Base-by-base conservation (phyloP, 805 yeast species). In the Kuraishia borneana region DNA sequence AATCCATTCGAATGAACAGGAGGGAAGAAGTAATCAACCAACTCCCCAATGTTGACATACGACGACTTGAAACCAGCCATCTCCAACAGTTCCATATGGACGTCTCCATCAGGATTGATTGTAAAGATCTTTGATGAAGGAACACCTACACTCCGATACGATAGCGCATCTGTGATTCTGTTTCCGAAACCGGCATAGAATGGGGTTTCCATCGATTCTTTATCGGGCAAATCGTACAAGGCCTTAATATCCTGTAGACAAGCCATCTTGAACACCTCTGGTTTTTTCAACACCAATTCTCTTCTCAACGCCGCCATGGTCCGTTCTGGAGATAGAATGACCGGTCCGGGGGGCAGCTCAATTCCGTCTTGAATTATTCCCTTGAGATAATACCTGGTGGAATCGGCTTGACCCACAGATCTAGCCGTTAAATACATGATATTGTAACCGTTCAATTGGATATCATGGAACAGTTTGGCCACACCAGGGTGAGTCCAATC, bases 401-500 rank as follows among this genome's bases (percentile, higher is more conserved):
- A 68, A 49, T 92, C 97, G 0, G 97, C 95, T 47, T 83, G 89
- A 0, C 98, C 98, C 1, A 85, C 96, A 9, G 95, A 79, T 42
- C 98, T 70, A 0, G 98, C 95, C 0, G 98, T 92, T 44, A 92
- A 63, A 55, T 92, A 92, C 73, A 92, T 70, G 35, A 92, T 79
- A 50, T 92, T 87, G 63, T 89, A 92, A 1, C 98, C 97, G 50
- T 92, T 92, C 38, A 69, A 60, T 30, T 68, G 51, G 41, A 92
- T 92, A 53, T 92, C 98, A n/a, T 74, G 75, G 51, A 88, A 92
- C 37, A 92, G 60, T 48, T 78, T 77, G 2, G 96, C 95, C 27
- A 92, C 98, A 21, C 98, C 98, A 2, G 76, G 73, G 53, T 92
- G 98, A 0, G 98, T 92, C 98, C 98, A 92, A 60, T 92, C 98